phyloP scores from a whole-genome alignment of 768 basidiomycete genomes.

The Tephrocybe sp. region DNA sequence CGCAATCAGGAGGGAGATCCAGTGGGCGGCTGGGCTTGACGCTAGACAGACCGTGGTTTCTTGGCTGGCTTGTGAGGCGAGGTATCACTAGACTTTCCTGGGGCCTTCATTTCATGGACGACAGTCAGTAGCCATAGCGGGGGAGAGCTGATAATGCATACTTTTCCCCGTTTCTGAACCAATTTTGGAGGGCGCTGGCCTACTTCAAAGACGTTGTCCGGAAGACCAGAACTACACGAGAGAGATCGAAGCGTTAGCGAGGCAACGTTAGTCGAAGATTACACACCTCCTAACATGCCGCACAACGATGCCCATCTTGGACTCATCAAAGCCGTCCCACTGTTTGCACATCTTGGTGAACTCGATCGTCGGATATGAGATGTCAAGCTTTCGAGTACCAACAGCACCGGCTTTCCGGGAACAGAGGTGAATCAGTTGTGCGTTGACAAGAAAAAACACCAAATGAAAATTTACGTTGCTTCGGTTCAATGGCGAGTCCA shows the following conservation, averaged over 20 bases:
- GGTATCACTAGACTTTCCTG: constrained; percentile 58
- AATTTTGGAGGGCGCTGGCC: constrained; percentile 77
- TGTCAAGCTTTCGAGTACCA: constrained; percentile 86
- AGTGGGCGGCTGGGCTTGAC: constrained; percentile 21
- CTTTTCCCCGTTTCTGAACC: constrained; percentile 76
- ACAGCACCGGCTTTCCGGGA: constrained; percentile 61
- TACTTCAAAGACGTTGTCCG: constrained; percentile 80
- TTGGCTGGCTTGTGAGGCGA: constrained; percentile 78
- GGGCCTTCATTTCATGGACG: constrained; percentile 41
- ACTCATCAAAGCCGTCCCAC: constrained; percentile 95
- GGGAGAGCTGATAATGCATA: constrained; percentile 24
- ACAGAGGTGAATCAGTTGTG: constrained; percentile 1
- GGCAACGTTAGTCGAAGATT: neutral
- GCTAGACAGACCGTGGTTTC: constrained; percentile 71
- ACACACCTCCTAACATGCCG: constrained; percentile 88
- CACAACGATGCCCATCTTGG: constrained; percentile 91
- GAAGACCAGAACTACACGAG: constrained; percentile 60
- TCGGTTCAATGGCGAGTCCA: constrained; percentile 89
- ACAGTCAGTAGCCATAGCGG: constrained; percentile 7
- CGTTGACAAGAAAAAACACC: constrained; percentile 12
- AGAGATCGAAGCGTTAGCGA: constrained; percentile 2
- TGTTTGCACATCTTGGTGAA: constrained; percentile 91
- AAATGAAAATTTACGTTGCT: constrained; percentile 63
- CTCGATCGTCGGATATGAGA: constrained; percentile 95
- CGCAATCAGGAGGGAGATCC: constrained; percentile 26